phyloP scores from a whole-genome alignment of 2,329 filamentous ascomycete genomes.

The Fusarium sp. region DNA sequence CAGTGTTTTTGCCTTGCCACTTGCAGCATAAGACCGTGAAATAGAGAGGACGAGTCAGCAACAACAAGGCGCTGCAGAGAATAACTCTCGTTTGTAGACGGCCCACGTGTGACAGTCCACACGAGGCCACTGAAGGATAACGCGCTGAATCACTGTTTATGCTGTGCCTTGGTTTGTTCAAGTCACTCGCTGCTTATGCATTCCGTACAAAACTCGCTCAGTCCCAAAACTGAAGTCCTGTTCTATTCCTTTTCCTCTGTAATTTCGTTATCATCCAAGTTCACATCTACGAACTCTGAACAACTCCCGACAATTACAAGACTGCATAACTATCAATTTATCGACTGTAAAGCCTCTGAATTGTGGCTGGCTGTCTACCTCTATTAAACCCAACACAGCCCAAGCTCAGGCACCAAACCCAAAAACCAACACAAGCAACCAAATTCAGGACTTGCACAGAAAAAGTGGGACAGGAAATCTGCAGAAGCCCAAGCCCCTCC shows the following conservation, averaged over 20 bases:
- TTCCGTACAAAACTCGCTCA: slow-evolving; percentile 31
- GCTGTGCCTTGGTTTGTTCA: slow-evolving; percentile 28
- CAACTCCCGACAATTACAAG: background rate
- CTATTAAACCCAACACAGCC: slow-evolving; percentile 8
- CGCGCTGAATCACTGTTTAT: slow-evolving; percentile 12
- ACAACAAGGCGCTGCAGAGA: slow-evolving; percentile 23
- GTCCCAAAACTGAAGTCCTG: slow-evolving; percentile 1
- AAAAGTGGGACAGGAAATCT: slow-evolving; percentile 34
- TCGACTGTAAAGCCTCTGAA: slow-evolving; percentile 1
- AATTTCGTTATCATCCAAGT: background rate
- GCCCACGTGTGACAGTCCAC: slow-evolving; percentile 38
- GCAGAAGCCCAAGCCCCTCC: slow-evolving; percentile 27
- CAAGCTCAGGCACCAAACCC: slow-evolving; percentile 12
- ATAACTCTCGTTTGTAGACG: background rate
- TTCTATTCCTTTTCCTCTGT: slow-evolving; percentile 5
- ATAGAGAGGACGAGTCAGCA: slow-evolving; percentile 19
- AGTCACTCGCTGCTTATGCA: slow-evolving; percentile 18
- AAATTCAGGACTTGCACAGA: slow-evolving; percentile 24
- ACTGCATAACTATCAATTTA: background rate
- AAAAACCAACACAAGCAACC: slow-evolving; percentile 16
- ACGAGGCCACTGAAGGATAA: slow-evolving; percentile 27
- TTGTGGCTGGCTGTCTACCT: slow-evolving; percentile 4
- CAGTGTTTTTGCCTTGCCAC: slow-evolving; percentile 38
- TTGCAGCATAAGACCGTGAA: slow-evolving; percentile 24
- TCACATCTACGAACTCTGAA: slow-evolving; percentile 1